These are phyloP conservation scores for Gossypium sturtianum DNA, from an alignment of 345 rosid genomes.

Conservation along the genomic window DNA sequence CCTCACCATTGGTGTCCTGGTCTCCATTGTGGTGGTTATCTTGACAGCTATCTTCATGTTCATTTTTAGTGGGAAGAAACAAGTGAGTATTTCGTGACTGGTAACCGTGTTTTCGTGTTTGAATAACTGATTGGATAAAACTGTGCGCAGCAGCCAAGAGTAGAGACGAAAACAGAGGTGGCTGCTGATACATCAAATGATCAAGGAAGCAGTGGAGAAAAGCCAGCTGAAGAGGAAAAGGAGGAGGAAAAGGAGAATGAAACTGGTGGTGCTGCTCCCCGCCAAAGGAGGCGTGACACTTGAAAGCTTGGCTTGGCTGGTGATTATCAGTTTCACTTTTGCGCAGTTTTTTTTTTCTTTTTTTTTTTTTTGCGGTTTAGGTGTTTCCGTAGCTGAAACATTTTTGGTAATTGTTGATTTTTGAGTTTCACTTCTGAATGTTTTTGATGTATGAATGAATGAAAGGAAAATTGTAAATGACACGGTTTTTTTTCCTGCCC, in stretches of 20 bases:
- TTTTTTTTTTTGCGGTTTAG: conserved; percentile 6
- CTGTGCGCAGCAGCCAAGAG: conserved; percentile 33
- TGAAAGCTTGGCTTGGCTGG: conserved; percentile 17
- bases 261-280: conserved; percentile 36
- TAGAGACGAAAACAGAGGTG: conserved; percentile 32
- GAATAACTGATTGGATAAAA: not conserved
- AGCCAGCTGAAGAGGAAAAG: conserved; percentile 27
- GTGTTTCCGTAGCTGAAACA: conserved; percentile 21
- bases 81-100: conserved; percentile 12
- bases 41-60: conserved; percentile 39
- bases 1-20: conserved; percentile 52
- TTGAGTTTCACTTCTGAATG: conserved; percentile 13
- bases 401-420: conserved; percentile 8
- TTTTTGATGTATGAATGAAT: conserved; percentile 6
- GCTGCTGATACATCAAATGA: conserved; percentile 41
- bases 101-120: not conserved
- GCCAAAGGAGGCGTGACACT: conserved; percentile 57
- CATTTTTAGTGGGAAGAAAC: conserved; percentile 70
- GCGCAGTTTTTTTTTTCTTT: conserved; percentile 6
- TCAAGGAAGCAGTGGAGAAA: conserved; percentile 40
- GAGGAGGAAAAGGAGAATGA: conserved; percentile 41
- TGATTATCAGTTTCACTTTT: conserved; percentile 17
- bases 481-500: not conserved
- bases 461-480: conserved; percentile 32
- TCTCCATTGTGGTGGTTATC: conserved; percentile 44